Evolutionary conservation across 257 asterid genomes (phyloP).

Genomic region (Fraxinus excelsior): DNA sequence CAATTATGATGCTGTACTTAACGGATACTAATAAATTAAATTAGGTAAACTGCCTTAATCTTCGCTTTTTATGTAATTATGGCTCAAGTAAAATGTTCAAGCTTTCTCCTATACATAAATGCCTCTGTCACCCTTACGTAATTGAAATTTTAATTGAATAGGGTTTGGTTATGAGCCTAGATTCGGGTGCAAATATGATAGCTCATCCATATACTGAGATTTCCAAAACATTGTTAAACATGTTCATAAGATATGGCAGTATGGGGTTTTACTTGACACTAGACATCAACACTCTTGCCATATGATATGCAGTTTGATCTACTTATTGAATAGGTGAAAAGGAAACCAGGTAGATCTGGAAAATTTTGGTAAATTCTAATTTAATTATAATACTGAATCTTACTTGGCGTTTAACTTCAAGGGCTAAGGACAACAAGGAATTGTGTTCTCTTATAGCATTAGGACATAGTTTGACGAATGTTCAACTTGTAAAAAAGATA

Average conservation of each 20-base stretch:
- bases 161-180: not conserved
- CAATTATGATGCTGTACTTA: not conserved
- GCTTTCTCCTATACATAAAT: not conserved
- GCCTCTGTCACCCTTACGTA: not conserved
- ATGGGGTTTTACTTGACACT: not conserved
- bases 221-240: not conserved
- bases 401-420: not conserved
- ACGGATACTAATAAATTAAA: not conserved
- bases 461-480: constrained; percentile 9
- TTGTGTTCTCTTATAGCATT: not conserved
- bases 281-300: not conserved
- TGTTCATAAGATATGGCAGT: not conserved
- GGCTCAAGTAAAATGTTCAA: not conserved
- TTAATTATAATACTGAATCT: not conserved
- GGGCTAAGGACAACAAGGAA: not conserved
- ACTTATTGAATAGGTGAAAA: not conserved
- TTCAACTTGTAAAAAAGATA: not conserved
- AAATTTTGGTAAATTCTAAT: not conserved
- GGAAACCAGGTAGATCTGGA: not conserved
- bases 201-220: not conserved
- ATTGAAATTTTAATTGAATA: too few relatives aligned
- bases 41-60: not conserved
- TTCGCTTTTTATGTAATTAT: too few relatives aligned
- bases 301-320: not conserved
- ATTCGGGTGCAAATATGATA: not conserved